These are phyloP conservation scores for Epichloe bromicola DNA, from an alignment of 2,329 filamentous ascomycete genomes.

Conservation along the genomic window DNA sequence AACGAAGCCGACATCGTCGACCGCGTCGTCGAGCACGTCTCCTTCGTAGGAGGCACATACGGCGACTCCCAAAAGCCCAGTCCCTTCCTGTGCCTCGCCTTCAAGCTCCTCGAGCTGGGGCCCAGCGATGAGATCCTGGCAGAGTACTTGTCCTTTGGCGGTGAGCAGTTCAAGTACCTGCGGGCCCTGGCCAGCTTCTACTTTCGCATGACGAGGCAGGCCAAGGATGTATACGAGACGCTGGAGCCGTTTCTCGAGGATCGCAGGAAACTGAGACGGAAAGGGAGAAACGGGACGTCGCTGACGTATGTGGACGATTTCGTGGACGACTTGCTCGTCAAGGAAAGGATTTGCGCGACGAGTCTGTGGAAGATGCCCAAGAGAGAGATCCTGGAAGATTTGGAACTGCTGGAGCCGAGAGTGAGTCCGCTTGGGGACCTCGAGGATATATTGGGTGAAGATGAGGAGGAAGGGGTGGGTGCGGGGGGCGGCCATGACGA, in stretches of 20 bases:
- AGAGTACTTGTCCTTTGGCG: conserved; percentile 68
- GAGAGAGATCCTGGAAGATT: conserved; percentile 70
- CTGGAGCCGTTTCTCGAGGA: conserved; percentile 79
- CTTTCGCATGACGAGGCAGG: conserved; percentile 72
- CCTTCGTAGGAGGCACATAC: conserved; percentile 77
- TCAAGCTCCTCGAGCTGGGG: conserved; percentile 84
- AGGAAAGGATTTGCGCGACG: conserved; percentile 82
- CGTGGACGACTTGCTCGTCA: conserved; percentile 78
- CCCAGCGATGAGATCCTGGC: conserved; percentile 66
- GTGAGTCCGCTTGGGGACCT: conserved; percentile 73
- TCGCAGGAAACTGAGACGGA: conserved; percentile 66
- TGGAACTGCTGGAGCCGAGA: conserved; percentile 75
- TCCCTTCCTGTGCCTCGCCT: conserved; percentile 84
- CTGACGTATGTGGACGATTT: conserved; percentile 85
- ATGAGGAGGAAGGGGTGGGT: conserved; percentile 30
- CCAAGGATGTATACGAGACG: conserved; percentile 65
- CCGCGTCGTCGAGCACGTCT: conserved; percentile 71
- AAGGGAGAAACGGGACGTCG: conserved; percentile 59
- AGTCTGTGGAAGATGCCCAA: conserved; percentile 85
- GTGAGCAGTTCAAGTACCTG: conserved; percentile 72
- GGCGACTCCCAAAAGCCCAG: conserved; percentile 75
- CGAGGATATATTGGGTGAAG: conserved; percentile 55
- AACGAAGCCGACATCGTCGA: conserved; percentile 77
- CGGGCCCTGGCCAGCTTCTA: conserved; percentile 87
- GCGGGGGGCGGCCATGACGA: conserved; percentile 11